phyloP scores from a whole-genome alignment of 306 rosid species.

The Corylus heterophylla region DNA sequence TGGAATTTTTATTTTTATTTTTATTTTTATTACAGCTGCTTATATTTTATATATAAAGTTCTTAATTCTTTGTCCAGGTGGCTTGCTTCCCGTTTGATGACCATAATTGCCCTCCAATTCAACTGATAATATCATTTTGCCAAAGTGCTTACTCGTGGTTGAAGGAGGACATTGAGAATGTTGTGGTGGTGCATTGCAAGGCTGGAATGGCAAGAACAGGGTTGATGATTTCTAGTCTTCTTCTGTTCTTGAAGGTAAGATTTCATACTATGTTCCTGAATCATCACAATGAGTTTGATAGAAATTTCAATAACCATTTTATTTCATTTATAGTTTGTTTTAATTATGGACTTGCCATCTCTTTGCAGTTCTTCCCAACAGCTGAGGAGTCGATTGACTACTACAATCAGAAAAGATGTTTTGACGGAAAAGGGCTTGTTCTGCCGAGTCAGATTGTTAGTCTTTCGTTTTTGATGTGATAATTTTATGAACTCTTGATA shows the following conservation, averaged over 20 bases:
- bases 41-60: conserved; percentile 32
- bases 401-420: conserved; percentile 95
- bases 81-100: conserved; percentile 97
- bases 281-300: conserved; percentile 15
- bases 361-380: conserved; percentile 88
- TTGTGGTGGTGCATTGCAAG: conserved; percentile 98
- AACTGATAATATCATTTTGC: conserved; percentile 80
- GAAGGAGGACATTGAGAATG: conserved; percentile 95
- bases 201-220: conserved; percentile 99
- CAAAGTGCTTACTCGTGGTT: conserved; percentile 97
- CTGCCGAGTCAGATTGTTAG: conserved; percentile 99
- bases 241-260: conserved; percentile 78
- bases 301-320: conserved; percentile 17
- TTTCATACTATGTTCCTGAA: conserved; percentile 22
- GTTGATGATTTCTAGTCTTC: conserved; percentile 97
- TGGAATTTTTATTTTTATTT: not conserved
- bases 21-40: conserved; percentile 4
- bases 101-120: conserved; percentile 93
- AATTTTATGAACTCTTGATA: conserved; percentile 14
- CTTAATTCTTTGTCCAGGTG: conserved; percentile 56
- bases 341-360: conserved; percentile 17
- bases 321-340: conserved; percentile 17
- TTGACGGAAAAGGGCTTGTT: conserved; percentile 92
- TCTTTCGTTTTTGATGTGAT: conserved; percentile 28
- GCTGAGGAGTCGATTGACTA: conserved; percentile 97